A percentile compares a stretch with the other conserved stretches of the same genome.
These are phyloP conservation scores for Epicoccum sorghinum DNA, from an alignment of 2,329 filamentous ascomycete genomes.

Conservation along the genomic window DNA sequence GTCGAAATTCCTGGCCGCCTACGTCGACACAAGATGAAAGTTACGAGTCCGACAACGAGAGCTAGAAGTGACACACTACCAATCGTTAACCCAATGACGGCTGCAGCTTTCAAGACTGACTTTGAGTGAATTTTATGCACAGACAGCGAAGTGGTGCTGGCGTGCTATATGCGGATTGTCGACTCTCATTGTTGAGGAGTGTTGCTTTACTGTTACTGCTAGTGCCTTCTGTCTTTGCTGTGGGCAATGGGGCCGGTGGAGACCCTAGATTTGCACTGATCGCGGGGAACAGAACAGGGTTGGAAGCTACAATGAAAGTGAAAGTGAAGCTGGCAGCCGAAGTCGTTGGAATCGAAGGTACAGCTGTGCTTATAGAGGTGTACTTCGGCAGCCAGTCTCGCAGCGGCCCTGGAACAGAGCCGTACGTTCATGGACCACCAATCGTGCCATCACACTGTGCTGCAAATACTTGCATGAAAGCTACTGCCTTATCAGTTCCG, in stretches of 20 bases:
- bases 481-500: background rate
- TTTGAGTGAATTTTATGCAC: background rate
- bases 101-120: background rate
- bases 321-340: background rate
- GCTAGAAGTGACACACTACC: background rate
- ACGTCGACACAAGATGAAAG: background rate
- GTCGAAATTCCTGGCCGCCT: background rate
- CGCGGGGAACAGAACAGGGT: no score
- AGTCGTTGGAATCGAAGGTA: background rate
- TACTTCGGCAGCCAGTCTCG: background rate
- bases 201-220: background rate
- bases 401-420: slow-evolving; percentile 1
- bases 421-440: slow-evolving; percentile 3
- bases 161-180: background rate
- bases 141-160: background rate
- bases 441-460: slow-evolving; percentile 1
- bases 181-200: background rate
- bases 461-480: background rate
- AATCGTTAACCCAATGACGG: background rate
- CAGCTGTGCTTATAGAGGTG: background rate
- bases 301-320: no score
- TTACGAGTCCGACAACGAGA: background rate
- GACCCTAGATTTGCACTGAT: no score
- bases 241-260: no score
- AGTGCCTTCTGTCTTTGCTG: no score